Evolutionary conservation across 2,329 filamentous ascomycete species (phyloP), one percentile per base, ranked within the genome.

Genomic region (Paraphaeosphaeria sporulosa): DNA sequence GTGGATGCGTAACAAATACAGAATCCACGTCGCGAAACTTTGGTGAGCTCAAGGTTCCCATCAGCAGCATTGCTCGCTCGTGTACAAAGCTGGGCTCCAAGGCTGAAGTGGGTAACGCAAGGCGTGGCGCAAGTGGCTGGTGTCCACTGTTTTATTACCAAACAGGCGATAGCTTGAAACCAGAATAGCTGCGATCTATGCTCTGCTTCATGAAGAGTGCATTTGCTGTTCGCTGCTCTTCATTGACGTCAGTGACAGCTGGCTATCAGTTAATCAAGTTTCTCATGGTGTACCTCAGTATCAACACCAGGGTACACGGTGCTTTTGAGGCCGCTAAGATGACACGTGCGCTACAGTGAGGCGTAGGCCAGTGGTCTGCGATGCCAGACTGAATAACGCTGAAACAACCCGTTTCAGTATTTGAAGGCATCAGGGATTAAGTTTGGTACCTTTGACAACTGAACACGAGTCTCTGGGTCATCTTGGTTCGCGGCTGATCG

Each of bases 191-290:
- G 27, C 13, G 27, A 21, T 49, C 27, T 3, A 10, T 17, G 6
- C 17, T 27, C n/a, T 36, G 36, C 27, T 27, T 23, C 48, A 52
- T 3, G 9, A 27, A 34, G 21, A 47, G 43, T 36, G 17, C 32
- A 17, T 50, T n/a, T 21, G 36, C 36, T 57, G 40, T 40, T 53
- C 13, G 25, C 52, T 17, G 36, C n/a, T 57, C 21, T 32, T 49
- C 21, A 36, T 54, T 54, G 54, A 56, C 58, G 44, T 61, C 54
- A 53, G 34, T 32, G 47, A 53, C 8, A 36, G 21, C 49, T 43
- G 21, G 5, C 19, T 5, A 38, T 5, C n/a, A 50, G 10, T 21
- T 25, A n/a, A 10, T 32, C 58, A 52, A 49, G 38, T 48, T 55
- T 40, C 49, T 23, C 46, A 52, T 46, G 53, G 40, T 4, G 19